phyloP scores from a whole-genome alignment of 148 eudicot genomes.

The Vaccinium darrowii region DNA sequence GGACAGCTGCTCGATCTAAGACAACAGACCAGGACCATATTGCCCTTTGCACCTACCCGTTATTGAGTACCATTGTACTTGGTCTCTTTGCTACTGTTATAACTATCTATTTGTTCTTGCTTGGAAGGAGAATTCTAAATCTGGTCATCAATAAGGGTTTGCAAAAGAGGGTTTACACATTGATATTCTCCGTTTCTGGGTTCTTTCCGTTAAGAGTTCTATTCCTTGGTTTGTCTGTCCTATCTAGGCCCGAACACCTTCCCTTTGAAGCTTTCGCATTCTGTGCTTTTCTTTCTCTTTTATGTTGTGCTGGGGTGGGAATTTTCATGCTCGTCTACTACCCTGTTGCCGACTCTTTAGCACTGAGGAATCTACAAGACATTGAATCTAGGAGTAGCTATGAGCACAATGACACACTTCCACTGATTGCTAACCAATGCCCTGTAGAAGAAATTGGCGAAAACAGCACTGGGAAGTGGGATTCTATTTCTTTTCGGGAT shows the following conservation, averaged over 20 bases:
- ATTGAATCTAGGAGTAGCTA: constrained; percentile 53
- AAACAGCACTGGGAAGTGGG: constrained; percentile 53
- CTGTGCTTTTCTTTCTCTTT: constrained; percentile 71
- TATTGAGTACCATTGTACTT: constrained; percentile 76
- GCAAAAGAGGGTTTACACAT: constrained; percentile 77
- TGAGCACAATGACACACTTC: constrained; percentile 51
- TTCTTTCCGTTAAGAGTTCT: constrained; percentile 72
- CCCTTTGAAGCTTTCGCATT: constrained; percentile 74
- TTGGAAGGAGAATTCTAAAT: constrained; percentile 73
- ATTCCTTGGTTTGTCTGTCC: constrained; percentile 82
- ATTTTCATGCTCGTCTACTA: constrained; percentile 73
- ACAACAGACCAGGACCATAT: constrained; percentile 28
- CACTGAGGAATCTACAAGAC: constrained; percentile 61
- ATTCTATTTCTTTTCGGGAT: constrained; percentile 78
- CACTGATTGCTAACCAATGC: constrained; percentile 69
- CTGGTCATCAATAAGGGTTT: constrained; percentile 84
- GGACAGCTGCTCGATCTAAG: constrained; percentile 26
- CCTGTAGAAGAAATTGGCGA: constrained; percentile 39
- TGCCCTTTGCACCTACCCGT: constrained; percentile 79
- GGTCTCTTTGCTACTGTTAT: constrained; percentile 64
- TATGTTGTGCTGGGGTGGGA: constrained; percentile 65
- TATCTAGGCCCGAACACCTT: constrained; percentile 52
- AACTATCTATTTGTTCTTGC: constrained; percentile 60
- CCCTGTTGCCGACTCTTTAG: constrained; percentile 85
- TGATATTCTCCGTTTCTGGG: constrained; percentile 57